Evolutionary conservation across 441 rosid species (phyloP), one percentile per base, ranked within the genome.

Genomic region (Euphorbia schlechtendalii): DNA sequence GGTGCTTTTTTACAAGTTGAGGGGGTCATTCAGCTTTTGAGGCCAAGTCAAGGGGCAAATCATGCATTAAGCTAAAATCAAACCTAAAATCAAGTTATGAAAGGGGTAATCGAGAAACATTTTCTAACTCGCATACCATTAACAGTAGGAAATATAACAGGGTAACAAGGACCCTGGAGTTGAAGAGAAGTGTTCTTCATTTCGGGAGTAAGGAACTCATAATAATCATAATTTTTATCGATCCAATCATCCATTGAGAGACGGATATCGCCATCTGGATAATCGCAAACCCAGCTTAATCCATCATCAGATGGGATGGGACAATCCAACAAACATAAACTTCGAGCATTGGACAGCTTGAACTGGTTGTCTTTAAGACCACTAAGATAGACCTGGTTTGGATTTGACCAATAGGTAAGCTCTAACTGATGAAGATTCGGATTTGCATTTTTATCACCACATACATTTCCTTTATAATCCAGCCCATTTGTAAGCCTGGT

Each of bases 91-190:
- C 25, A 18, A 40, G 22, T 24, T 49, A 27, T 18, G 28, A 8
- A 61, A 59, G 32, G 6, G n/a, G 32, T 54, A 22, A 41, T 36
- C 58, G 32, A 15, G 5, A 58, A 63, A 52, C 45, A 61, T 45
- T 64, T 27, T 43, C 7, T 27, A 27, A 56, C 51, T 62, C 14
- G 73, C 82, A 64, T 74, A 89, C 99, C 96, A 74, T 94, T 94
- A 11, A 89, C 88, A 69, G 84, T 90, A 12, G 99, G 96, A 81
- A 90, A 90, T 62, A 93, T 83, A 46, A 93, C 76, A 46, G 99
- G 97, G 78, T 93, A 93, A 74, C 99, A 93, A 66, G 99, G 99
- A 74, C 99, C 99, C 77, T 83, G 96, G 75, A 93, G 97, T 76
- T 86, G 97, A 75, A 88, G 93, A 69, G 99, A 93, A 0, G 87